phyloP scores from a whole-genome alignment of 768 basidiomycete species.

The Podaxis sp. region DNA sequence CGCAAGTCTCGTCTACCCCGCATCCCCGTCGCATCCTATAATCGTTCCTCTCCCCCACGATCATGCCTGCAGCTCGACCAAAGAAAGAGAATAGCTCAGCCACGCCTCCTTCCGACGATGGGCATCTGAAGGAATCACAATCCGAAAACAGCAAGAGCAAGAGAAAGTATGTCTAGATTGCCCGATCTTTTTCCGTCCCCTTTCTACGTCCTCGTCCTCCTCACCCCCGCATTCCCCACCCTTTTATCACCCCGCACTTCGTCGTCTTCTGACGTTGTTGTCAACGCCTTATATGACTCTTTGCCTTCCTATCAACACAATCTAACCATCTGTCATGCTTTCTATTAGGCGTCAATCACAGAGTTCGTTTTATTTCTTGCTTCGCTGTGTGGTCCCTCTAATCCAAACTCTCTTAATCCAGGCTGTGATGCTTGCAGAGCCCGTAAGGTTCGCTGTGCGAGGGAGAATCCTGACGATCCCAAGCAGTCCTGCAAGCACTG shows the following conservation, averaged over 20 bases:
- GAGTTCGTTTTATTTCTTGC: slow-evolving; percentile 47
- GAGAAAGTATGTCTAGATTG: slow-evolving; percentile 68
- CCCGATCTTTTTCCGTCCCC: slow-evolving; percentile 58
- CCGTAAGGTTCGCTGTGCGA: slow-evolving; percentile 82
- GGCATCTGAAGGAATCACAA: slow-evolving; percentile 49
- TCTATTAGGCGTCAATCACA: slow-evolving; percentile 76
- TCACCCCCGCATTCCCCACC: slow-evolving; percentile 43
- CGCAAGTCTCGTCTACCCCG: slow-evolving; percentile 20
- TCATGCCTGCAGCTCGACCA: slow-evolving; percentile 66
- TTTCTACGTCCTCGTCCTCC: slow-evolving; percentile 34
- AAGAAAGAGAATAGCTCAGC: slow-evolving; percentile 66
- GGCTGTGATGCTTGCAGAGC: slow-evolving; percentile 87
- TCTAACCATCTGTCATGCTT: slow-evolving; percentile 32
- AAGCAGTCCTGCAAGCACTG: slow-evolving; percentile 88
- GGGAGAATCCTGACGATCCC: slow-evolving; percentile 75
- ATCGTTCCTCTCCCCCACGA: slow-evolving; percentile 30
- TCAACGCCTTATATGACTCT: slow-evolving; percentile 23
- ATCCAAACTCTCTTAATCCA: slow-evolving; percentile 27
- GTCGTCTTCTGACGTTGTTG: slow-evolving; percentile 22
- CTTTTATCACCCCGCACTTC: slow-evolving; percentile 30
- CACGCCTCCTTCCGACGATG: slow-evolving; percentile 67
- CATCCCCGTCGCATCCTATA: slow-evolving; percentile 28
- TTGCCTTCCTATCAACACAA: slow-evolving; percentile 30
- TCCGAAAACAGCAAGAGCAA: slow-evolving; percentile 75
- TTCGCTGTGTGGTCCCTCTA: not conserved